phyloP scores from a whole-genome alignment of 306 rosid species.

The Hylodesmum podocarpum region DNA sequence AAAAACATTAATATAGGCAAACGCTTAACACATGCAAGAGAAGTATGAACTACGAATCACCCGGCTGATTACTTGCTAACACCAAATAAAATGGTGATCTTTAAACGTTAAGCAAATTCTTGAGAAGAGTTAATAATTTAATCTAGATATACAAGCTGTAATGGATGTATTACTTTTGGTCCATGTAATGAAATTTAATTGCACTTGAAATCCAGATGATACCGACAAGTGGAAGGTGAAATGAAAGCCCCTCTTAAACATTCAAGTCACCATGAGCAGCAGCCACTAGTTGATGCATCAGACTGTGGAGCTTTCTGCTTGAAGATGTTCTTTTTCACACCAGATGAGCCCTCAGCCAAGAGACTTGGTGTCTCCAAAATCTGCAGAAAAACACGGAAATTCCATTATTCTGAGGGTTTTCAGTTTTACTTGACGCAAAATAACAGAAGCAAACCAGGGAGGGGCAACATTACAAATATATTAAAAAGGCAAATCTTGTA shows the following conservation, averaged over 20 bases:
- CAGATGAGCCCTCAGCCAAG: conserved; percentile 65
- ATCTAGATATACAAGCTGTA: background rate
- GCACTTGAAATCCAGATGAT: background rate
- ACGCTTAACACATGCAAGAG: background rate
- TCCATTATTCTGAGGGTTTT: background rate
- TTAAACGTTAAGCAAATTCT: background rate
- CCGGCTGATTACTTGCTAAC: background rate
- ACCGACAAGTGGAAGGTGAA: background rate
- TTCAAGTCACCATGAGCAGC: conserved; percentile 59
- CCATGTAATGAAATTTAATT: conserved; percentile 17
- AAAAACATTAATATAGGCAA: background rate
- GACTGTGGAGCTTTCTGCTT: conserved; percentile 49
- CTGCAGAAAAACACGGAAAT: conserved; percentile 41
- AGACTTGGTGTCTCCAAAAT: conserved; percentile 85
- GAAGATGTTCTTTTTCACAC: conserved; percentile 70
- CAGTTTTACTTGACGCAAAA: background rate
- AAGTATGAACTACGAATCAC: background rate
- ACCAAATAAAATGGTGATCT: conserved; percentile 13
- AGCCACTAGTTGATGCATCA: conserved; percentile 53
- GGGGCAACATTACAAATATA: background rate
- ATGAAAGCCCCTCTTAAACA: background rate
- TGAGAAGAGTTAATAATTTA: background rate
- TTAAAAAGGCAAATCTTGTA: background rate
- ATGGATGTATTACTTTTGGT: background rate
- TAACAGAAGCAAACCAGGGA: background rate